phyloP scores from a whole-genome alignment of 805 yeast genomes.

The Tetrapisispora namnaoensis region DNA sequence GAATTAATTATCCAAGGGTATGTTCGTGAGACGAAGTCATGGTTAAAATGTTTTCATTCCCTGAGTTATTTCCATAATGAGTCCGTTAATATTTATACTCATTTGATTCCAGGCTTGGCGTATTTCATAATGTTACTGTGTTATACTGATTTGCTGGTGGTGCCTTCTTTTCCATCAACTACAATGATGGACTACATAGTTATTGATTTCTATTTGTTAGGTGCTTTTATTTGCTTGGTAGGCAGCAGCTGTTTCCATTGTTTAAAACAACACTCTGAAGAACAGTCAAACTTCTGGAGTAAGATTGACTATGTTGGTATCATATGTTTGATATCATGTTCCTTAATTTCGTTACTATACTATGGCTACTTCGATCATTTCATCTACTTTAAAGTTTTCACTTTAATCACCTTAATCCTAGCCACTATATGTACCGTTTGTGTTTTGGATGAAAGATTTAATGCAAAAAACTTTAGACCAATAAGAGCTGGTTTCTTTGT shows the following conservation, averaged over 20 bases:
- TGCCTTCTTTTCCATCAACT: slow-evolving; percentile 30
- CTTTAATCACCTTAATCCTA: slow-evolving; percentile 38
- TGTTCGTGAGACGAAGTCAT: slow-evolving; percentile 40
- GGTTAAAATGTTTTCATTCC: slow-evolving; percentile 22
- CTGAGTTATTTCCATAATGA: slow-evolving; percentile 59
- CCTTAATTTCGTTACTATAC: slow-evolving; percentile 43
- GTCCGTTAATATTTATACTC: slow-evolving; percentile 62
- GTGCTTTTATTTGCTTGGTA: slow-evolving; percentile 49
- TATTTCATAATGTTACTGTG: slow-evolving; percentile 22
- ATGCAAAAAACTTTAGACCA: slow-evolving; percentile 58
- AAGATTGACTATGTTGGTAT: slow-evolving; percentile 71
- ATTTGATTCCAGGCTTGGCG: slow-evolving; percentile 37
- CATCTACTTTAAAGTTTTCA: slow-evolving; percentile 21
- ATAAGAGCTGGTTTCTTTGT: slow-evolving; percentile 71
- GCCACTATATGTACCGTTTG: slow-evolving; percentile 55
- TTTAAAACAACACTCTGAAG: slow-evolving; percentile 54
- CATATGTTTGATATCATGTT: slow-evolving; percentile 54
- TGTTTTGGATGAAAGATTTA: slow-evolving; percentile 57
- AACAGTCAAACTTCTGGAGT: slow-evolving; percentile 48
- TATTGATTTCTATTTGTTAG: slow-evolving; percentile 44
- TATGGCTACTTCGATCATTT: slow-evolving; percentile 35
- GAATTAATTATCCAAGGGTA: slow-evolving; percentile 57
- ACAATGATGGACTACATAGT: slow-evolving; percentile 39
- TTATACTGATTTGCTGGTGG: slow-evolving; percentile 21
- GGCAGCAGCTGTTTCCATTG: slow-evolving; percentile 61